A percentile compares a stretch with the other conserved stretches of the same genome.
Evolutionary conservation across 73 alveolate species (phyloP).

Genomic region (Stentor roeselii): DNA sequence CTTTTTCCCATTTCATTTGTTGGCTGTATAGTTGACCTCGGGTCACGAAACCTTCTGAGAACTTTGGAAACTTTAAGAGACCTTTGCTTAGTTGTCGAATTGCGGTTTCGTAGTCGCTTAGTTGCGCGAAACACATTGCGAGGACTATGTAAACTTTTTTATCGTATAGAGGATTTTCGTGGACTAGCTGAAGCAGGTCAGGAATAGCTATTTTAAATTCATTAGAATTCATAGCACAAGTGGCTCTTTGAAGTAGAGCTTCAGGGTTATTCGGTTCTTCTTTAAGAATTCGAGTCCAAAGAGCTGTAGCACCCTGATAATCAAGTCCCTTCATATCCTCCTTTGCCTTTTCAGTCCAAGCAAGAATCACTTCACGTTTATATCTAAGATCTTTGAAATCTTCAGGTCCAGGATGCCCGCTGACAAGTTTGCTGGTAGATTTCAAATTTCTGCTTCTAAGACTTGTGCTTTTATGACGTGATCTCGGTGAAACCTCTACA

Average conservation of each 20-base stretch:
- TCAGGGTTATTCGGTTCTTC: constrained; percentile 23
- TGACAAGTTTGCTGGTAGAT: constrained; percentile 6
- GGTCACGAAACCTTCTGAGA: constrained; percentile 48
- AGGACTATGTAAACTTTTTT: constrained; percentile 1
- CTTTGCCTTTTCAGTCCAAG: neutral
- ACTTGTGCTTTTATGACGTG: constrained; percentile 1
- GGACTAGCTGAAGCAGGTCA: neutral
- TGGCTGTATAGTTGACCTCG: constrained; percentile 46
- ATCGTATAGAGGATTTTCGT: neutral
- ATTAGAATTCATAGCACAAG: neutral
- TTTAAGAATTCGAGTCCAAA: neutral
- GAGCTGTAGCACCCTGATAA: neutral
- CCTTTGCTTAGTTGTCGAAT: constrained; percentile 45
- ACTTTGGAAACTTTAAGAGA: constrained; percentile 35
- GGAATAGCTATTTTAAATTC: constrained; percentile 25
- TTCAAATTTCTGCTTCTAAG: neutral
- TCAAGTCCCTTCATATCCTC: neutral
- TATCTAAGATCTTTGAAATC: neutral
- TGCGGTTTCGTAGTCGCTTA: neutral
- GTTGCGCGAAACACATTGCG: neutral
- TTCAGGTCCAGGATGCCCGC: constrained; percentile 25
- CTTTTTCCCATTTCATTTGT: constrained; percentile 43
- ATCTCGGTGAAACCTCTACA: neutral
- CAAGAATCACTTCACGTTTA: neutral
- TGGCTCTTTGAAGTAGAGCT: constrained; percentile 11